Evolutionary conservation across 1,284 basidiomycete genomes (phyloP).

Genomic region (Wallemia ichthyophaga): DNA sequence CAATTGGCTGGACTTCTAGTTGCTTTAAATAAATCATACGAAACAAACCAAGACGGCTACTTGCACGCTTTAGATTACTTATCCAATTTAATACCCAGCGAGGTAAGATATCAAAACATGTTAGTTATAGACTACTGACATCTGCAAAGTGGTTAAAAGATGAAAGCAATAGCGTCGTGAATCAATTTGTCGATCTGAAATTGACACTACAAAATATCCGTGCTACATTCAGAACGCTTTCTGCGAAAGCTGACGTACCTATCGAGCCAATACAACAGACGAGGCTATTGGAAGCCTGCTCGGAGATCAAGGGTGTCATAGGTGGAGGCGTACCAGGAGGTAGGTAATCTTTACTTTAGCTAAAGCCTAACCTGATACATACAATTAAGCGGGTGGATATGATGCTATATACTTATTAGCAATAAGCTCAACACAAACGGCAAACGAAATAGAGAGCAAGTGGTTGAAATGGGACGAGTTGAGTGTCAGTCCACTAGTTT

Average conservation of each 20-base stretch:
- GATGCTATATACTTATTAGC: conserved; percentile 85
- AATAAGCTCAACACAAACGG: conserved; percentile 25
- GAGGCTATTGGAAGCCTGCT: conserved; percentile 47
- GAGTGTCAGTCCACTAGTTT: conserved; percentile 38
- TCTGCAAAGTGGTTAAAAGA: not conserved
- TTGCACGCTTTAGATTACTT: conserved; percentile 1
- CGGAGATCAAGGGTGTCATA: conserved; percentile 47
- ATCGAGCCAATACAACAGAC: conserved; percentile 84
- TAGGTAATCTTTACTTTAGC: conserved; percentile 15
- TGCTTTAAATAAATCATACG: conserved; percentile 10
- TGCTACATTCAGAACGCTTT: conserved; percentile 58
- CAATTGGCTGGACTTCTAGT: conserved; percentile 11
- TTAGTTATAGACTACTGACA: too few relatives aligned
- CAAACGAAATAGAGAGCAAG: conserved; percentile 27
- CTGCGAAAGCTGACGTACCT: conserved; percentile 41
- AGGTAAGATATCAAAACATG: not conserved
- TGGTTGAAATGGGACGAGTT: conserved; percentile 45
- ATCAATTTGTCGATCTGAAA: not conserved
- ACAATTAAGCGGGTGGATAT: conserved; percentile 56
- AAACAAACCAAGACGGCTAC: conserved; percentile 12
- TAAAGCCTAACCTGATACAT: conserved; percentile 4
- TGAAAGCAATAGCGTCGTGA: not conserved
- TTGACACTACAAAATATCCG: conserved; percentile 20
- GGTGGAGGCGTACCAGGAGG: conserved; percentile 91
- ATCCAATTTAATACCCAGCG: not conserved